A percentile compares a stretch with the other conserved stretches of the same genome.
Conservation (phyloP, 1,284 basidiomycete species). For the Exsudoporus floridanus region DNA sequence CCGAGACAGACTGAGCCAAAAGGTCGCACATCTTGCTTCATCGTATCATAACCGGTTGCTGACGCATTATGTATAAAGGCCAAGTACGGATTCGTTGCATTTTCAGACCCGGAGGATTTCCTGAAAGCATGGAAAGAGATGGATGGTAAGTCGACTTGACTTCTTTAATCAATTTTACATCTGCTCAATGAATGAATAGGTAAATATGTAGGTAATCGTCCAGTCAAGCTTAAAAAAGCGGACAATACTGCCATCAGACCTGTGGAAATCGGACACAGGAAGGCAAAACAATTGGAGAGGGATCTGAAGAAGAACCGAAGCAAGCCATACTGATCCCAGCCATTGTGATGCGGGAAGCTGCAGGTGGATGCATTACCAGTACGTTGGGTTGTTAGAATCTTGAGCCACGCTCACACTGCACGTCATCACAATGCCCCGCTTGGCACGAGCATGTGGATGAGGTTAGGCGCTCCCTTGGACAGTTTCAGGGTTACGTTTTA, state of each 20-base stretch:
- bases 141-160: slow-evolving; percentile 69
- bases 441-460: slow-evolving; percentile 9
- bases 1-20: slow-evolving; percentile 86
- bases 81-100: slow-evolving; percentile 96
- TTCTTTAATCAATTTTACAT: slow-evolving; percentile 3
- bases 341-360: not conserved
- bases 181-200: slow-evolving; percentile 47
- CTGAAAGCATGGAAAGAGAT: slow-evolving; percentile 99
- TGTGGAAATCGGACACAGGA: slow-evolving; percentile 90
- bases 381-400: slow-evolving; percentile 26
- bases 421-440: slow-evolving; percentile 9
- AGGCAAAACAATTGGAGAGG: slow-evolving; percentile 78
- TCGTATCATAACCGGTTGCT: not conserved
- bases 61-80: slow-evolving; percentile 53
- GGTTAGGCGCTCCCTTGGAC: slow-evolving; percentile 2
- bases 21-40: slow-evolving; percentile 47
- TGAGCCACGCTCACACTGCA: slow-evolving; percentile 22
- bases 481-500: not conserved
- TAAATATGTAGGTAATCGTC: slow-evolving; percentile 95
- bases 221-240: slow-evolving; percentile 88
- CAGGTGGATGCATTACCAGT: slow-evolving; percentile 23
- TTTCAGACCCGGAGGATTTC: slow-evolving; percentile 98
- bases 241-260: slow-evolving; percentile 80
- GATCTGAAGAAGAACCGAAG: slow-evolving; percentile 80
- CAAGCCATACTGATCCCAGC: slow-evolving; percentile 60